phyloP scores from a whole-genome alignment of 257 asterid species.

The Nicotiana attenuata region DNA sequence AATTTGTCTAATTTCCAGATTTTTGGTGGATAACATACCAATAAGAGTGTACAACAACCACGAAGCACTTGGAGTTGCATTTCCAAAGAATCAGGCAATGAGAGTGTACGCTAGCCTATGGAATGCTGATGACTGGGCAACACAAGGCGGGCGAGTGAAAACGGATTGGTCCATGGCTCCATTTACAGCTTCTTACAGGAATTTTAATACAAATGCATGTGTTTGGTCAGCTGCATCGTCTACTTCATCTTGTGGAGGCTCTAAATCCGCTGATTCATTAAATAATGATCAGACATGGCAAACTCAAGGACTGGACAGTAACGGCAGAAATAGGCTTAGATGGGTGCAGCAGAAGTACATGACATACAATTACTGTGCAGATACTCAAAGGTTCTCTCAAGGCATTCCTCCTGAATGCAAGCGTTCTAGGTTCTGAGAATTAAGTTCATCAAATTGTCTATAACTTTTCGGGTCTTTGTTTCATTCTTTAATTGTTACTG shows the following conservation, averaged over 20 bases:
- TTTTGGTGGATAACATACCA: conserved; percentile 42
- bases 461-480: neutral
- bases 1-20: conserved; percentile 18
- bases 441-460: neutral
- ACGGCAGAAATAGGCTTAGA: conserved; percentile 28
- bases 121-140: conserved; percentile 40
- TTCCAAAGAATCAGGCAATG: conserved; percentile 30
- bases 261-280: neutral
- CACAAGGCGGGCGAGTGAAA: conserved; percentile 37
- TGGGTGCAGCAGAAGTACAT: conserved; percentile 37
- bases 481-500: neutral
- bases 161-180: conserved; percentile 41
- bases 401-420: conserved; percentile 35
- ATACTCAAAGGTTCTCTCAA: conserved; percentile 17
- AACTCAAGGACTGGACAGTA: conserved; percentile 23
- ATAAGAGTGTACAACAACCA: conserved; percentile 43
- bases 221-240: conserved; percentile 6
- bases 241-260: conserved; percentile 7
- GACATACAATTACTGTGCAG: conserved; percentile 35
- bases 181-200: conserved; percentile 32
- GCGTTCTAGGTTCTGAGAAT: neutral
- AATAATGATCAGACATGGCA: conserved; percentile 22
- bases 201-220: conserved; percentile 33
- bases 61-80: conserved; percentile 31
- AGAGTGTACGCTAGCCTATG: conserved; percentile 25